phyloP scores from a whole-genome alignment of 2,329 filamentous ascomycete genomes.

The Leptographium wingfieldii region DNA sequence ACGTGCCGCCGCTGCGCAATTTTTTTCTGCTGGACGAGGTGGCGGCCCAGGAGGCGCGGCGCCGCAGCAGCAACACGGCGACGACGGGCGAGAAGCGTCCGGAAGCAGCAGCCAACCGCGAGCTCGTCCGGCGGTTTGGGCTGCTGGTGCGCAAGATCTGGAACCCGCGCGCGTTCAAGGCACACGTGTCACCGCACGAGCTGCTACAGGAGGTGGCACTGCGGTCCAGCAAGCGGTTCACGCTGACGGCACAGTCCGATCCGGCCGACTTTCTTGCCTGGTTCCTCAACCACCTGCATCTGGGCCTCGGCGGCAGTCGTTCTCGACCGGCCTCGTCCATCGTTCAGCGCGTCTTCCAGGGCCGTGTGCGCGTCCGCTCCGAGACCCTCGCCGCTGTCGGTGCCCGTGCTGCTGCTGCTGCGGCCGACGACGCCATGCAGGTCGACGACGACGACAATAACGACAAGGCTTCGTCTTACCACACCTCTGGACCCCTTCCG shows the following conservation, averaged over 20 bases:
- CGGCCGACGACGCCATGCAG: slow-evolving; percentile 9
- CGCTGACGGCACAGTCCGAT: slow-evolving; percentile 79
- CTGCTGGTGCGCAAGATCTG: slow-evolving; percentile 93
- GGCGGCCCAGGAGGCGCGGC: slow-evolving; percentile 17
- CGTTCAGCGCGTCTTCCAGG: slow-evolving; percentile 87
- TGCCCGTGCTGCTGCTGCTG: slow-evolving; percentile 7
- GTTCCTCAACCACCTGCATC: slow-evolving; percentile 93
- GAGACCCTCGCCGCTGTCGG: slow-evolving; percentile 35
- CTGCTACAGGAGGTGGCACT: slow-evolving; percentile 89
- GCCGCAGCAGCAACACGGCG: neutral
- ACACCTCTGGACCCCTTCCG: neutral
- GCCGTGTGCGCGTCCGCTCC: slow-evolving; percentile 79
- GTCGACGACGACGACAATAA: slow-evolving; percentile 1
- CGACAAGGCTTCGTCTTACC: no score
- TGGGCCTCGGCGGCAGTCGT: slow-evolving; percentile 81
- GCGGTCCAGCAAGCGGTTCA: slow-evolving; percentile 84
- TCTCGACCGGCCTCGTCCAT: slow-evolving; percentile 75
- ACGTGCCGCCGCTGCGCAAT: slow-evolving; percentile 81
- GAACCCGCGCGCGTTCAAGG: slow-evolving; percentile 94
- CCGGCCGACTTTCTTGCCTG: slow-evolving; percentile 93
- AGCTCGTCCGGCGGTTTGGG: slow-evolving; percentile 78
- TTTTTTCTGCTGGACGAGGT: slow-evolving; percentile 85
- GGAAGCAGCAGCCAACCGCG: slow-evolving; percentile 36
- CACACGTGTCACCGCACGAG: slow-evolving; percentile 94
- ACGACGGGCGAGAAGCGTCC: neutral